phyloP scores from a whole-genome alignment of 495 filamentous ascomycete genomes.

The Penicillium subrubescens region DNA sequence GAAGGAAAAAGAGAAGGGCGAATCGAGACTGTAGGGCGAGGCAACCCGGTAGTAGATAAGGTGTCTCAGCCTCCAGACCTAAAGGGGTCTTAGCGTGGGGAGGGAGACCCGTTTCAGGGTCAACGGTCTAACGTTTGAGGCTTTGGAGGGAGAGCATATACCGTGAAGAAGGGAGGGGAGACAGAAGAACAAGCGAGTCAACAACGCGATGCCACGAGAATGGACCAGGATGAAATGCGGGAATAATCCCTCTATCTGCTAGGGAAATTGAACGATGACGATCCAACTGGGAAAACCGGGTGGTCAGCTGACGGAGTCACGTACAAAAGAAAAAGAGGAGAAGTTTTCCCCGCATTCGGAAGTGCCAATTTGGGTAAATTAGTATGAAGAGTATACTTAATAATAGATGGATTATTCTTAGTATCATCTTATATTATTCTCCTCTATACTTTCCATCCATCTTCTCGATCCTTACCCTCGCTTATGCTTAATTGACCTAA shows the following conservation, averaged over 20 bases:
- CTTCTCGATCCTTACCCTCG: neutral
- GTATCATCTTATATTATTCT: neutral
- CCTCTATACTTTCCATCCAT: neutral
- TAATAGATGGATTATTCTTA: neutral
- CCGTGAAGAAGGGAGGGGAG: neutral
- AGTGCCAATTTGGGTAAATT: neutral
- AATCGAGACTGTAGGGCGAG: slow-evolving; percentile 4
- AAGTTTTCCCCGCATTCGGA: slow-evolving; percentile 22
- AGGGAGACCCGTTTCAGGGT: slow-evolving; percentile 29
- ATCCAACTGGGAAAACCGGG: slow-evolving; percentile 2
- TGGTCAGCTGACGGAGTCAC: slow-evolving; percentile 21
- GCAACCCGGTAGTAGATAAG: slow-evolving; percentile 21
- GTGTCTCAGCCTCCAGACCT: slow-evolving; percentile 30
- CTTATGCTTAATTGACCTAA: neutral
- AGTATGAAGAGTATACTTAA: neutral
- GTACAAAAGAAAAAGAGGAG: no score
- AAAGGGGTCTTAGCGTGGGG: slow-evolving; percentile 27
- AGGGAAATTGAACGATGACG: slow-evolving; percentile 3
- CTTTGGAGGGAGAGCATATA: slow-evolving; percentile 5
- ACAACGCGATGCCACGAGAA: neutral
- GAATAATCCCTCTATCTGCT: neutral
- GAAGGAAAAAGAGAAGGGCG: neutral
- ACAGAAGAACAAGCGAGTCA: neutral
- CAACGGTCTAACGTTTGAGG: slow-evolving; percentile 17
- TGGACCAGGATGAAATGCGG: neutral